Evolutionary conservation across 2,329 filamentous ascomycete species (phyloP).

Genomic region (Ophiostoma novo-ulmi): DNA sequence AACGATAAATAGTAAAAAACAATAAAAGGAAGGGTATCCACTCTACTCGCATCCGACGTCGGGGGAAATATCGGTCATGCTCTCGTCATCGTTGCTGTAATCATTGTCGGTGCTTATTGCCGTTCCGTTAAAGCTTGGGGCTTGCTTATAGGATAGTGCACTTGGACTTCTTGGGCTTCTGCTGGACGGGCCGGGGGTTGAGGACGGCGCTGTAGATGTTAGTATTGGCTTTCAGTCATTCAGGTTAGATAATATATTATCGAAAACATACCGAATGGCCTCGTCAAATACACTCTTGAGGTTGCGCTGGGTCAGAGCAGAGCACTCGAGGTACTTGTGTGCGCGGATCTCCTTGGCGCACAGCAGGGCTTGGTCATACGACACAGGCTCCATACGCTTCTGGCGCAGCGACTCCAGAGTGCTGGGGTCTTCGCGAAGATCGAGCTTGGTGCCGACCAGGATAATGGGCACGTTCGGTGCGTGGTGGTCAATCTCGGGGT

Average conservation of each 20-base stretch:
- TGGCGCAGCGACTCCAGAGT: constrained; percentile 77
- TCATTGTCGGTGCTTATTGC: constrained; percentile 13
- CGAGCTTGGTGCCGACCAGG: constrained; percentile 92
- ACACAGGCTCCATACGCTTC: constrained; percentile 96
- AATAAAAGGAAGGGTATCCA: constrained; percentile 28
- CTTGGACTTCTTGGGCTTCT: constrained; percentile 60
- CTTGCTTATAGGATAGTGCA: constrained; percentile 61
- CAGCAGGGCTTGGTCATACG: constrained; percentile 83
- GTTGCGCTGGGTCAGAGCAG: constrained; percentile 91
- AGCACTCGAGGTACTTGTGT: constrained; percentile 97
- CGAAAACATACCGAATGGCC: constrained; percentile 75
- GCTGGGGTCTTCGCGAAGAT: constrained; percentile 81
- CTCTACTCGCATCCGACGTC: constrained; percentile 24
- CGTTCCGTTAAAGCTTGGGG: constrained; percentile 14
- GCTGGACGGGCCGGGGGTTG: constrained; percentile 57
- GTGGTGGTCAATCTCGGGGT: constrained; percentile 94
- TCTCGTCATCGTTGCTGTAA: constrained; percentile 15
- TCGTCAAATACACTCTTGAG: constrained; percentile 98
- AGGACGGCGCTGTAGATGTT: constrained; percentile 56
- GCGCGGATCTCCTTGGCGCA: constrained; percentile 93
- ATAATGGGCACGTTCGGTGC: constrained; percentile 94
- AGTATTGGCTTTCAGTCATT: neutral
- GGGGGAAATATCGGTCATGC: constrained; percentile 1
- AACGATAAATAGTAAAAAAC: constrained; percentile 16
- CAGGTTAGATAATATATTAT: too few relatives aligned